Evolutionary conservation across 495 filamentous ascomycete genomes (phyloP), one percentile per base, ranked within the genome.

Genomic region (Penicillium flavigenum): DNA sequence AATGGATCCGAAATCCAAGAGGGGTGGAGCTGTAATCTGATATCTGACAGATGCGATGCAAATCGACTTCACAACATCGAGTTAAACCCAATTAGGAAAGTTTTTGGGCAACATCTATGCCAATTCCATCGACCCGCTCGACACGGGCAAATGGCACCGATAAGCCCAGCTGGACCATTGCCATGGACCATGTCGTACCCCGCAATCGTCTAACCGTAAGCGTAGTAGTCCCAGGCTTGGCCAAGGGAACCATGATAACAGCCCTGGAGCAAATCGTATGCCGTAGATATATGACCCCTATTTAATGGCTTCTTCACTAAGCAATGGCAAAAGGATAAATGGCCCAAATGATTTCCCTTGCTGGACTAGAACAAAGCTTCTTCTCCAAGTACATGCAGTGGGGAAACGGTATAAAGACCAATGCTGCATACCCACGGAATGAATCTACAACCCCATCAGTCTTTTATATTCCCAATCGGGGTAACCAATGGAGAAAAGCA

Each of bases 331-430:
- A 27, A 41, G 1, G 39, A 20, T 31, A 31, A 45, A n/a, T 54
- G 52, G 52, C 41, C 52, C 42, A 54, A 36, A 46, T 54, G 29
- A 41, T 54, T 54, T 54, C 52, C 52, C 42, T 47, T 26, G n/a
- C 17, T 24, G 42, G 52, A 54, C 52, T 54, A 54, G 52, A 32
- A 34, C 52, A 54, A 46, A 54, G 52, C 52, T 46, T 54, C 29
- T 34, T 46, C 19, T 4, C 22, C 11, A 42, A 20, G 10, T 20
- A 8, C 22, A 43, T 43, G 5, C 29, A 32, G 52, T 54, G 43
- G 42, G 43, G 41, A 43, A 43, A 20, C 38, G 5, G 26, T 54
- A 54, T 54, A 54, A 54, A 54, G 52, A 47, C 42, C 16, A n/a
- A 43, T 29, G 38, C 42, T 54, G 8, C 52, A 42, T 47, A 44